Base-by-base conservation (phyloP, 2,329 filamentous ascomycete genomes). In the Hymenotorrendiella dingleyae region DNA sequence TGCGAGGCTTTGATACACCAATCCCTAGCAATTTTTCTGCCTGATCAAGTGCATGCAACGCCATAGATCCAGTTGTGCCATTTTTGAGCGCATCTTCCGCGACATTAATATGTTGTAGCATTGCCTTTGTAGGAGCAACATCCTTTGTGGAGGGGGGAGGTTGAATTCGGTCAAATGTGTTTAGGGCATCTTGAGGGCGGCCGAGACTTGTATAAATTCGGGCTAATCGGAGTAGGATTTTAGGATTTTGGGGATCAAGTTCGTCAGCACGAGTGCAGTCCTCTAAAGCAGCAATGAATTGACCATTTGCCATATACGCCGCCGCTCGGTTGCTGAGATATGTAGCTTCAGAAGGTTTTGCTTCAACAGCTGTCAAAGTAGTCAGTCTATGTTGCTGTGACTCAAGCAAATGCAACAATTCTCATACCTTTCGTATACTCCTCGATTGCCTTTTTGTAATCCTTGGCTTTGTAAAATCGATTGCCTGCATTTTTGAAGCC, bases 261-360 rank as follows among this genome's bases (percentile, higher is more conserved):
- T 91, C 84, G 54, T 86, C 80, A 6, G 93, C 88, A 42, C 75
- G 78, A 58, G 80, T 82, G 67, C 87, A 93, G 66, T 98, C 93
- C 43, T 93, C 87, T 46, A 97, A 70, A 12, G 93, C 93, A 49
- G 84, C 75, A 44, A 76, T 69, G 62, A 84, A 96, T 58, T 84
- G 80, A 54, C 82, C 82, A 46, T 87, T 86, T 40, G 87, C 87
- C 74, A 98, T 95, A 69, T 86, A 88, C 26, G 93, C 93, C 22
- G 93, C 93, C 28, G 93, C 90, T 58, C 93, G 84, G 72, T 98
- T 98, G 64, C 87, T 91, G 53, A 94, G 77, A 66, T 94, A 97
- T 34, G 89, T 94, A 26, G 90, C 73, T 39, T 90, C 94, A 56
- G 82, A 74, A 41, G 90, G 90, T 58, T 91, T 82, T 50, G 91